phyloP scores from a whole-genome alignment of 179 eudicot species.

The Patellifolia procumbens region DNA sequence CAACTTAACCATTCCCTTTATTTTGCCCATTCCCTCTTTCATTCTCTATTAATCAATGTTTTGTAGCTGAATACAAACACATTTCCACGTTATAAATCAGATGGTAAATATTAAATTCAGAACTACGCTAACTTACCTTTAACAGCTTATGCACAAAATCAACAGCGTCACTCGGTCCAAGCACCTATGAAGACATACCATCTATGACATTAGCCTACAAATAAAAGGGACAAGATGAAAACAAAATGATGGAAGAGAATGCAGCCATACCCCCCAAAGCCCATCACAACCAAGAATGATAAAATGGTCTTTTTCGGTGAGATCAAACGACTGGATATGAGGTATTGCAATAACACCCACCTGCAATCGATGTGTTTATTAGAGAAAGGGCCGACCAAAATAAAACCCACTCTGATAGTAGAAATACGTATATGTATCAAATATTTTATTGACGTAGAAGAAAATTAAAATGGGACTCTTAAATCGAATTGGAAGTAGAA shows the following conservation, averaged over 20 bases:
- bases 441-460: not conserved
- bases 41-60: too few species aligned
- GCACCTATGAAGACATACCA: slow-evolving; percentile 49
- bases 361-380: slow-evolving; percentile 47
- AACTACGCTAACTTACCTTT: slow-evolving; percentile 45
- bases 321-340: slow-evolving; percentile 74
- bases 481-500: not conserved
- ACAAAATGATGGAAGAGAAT: not conserved
- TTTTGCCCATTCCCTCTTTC: too few species aligned
- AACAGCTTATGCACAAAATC: slow-evolving; percentile 69
- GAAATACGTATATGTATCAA: too few species aligned
- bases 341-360: slow-evolving; percentile 85
- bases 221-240: slow-evolving; percentile 8
- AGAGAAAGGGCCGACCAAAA: not conserved
- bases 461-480: not conserved
- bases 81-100: too few species aligned
- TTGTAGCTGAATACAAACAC: too few species aligned
- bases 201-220: slow-evolving; percentile 1
- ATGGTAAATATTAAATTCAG: not conserved
- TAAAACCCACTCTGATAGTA: too few species aligned
- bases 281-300: slow-evolving; percentile 95
- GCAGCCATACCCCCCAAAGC: slow-evolving; percentile 79
- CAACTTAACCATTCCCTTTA: too few species aligned
- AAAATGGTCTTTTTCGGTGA: slow-evolving; percentile 73
- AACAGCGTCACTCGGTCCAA: slow-evolving; percentile 89